Conservation (phyloP, 1,284 basidiomycete genomes). For the Cutaneotrichosporon sp. region DNA sequence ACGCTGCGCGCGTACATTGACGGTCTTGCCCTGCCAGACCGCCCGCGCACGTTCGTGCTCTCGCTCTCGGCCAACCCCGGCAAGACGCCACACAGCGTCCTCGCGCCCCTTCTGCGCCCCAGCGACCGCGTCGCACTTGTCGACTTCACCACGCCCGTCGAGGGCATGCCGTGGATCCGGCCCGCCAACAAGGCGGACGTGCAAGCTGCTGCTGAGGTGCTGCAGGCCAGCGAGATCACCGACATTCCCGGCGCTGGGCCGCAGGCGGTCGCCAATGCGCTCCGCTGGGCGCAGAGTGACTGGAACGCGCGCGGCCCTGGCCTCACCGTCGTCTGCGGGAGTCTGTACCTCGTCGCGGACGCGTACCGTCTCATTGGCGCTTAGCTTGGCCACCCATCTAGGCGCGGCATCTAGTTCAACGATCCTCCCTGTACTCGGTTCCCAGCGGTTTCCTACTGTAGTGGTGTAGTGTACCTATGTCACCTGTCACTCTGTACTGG, state of each 20-base stretch:
- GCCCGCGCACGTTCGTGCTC: slow-evolving; percentile 65
- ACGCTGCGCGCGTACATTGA: slow-evolving; percentile 73
- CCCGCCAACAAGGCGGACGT: slow-evolving; percentile 62
- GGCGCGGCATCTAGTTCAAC: too few relatives aligned
- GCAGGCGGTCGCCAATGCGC: slow-evolving; percentile 28
- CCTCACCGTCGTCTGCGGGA: slow-evolving; percentile 76
- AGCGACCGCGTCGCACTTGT: slow-evolving; percentile 61
- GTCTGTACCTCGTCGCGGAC: slow-evolving; percentile 86
- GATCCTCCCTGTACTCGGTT: not conserved
- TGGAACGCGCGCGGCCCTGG: slow-evolving; percentile 38
- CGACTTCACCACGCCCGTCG: slow-evolving; percentile 67
- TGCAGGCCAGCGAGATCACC: slow-evolving; percentile 22
- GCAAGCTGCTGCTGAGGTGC: slow-evolving; percentile 36
- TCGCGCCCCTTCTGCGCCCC: slow-evolving; percentile 63
- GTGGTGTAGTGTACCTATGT: not conserved
- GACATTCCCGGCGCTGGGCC: slow-evolving; percentile 18
- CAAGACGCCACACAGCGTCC: slow-evolving; percentile 70
- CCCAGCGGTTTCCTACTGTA: not conserved
- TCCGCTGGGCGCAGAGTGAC: slow-evolving; percentile 40
- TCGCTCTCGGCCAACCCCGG: slow-evolving; percentile 77
- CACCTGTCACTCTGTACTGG: not conserved
- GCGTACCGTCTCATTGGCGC: slow-evolving; percentile 64
- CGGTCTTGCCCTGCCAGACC: slow-evolving; percentile 49
- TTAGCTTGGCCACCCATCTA: not conserved
- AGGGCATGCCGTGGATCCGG: slow-evolving; percentile 89